Evolutionary conservation across 2,329 filamentous ascomycete genomes (phyloP).

Genomic region (Cadophora malorum): DNA sequence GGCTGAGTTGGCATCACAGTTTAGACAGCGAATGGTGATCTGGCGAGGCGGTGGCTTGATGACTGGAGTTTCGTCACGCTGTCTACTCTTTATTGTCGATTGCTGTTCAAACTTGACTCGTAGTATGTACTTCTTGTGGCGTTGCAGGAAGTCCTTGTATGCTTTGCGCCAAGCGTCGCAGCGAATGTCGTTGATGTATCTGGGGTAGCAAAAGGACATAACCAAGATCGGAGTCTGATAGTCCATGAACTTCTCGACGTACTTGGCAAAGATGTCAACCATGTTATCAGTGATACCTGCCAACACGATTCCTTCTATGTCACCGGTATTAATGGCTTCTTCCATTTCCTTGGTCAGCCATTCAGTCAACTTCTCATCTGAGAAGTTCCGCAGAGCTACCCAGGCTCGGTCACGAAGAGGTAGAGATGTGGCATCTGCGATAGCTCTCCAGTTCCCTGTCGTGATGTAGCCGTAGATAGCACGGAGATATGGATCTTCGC

Average conservation of each 20-base stretch:
- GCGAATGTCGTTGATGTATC: constrained; percentile 78
- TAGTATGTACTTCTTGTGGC: constrained; percentile 75
- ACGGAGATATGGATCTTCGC: constrained; percentile 79
- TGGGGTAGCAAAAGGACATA: constrained; percentile 74
- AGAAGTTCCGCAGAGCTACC: constrained; percentile 72
- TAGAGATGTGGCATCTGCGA: constrained; percentile 75
- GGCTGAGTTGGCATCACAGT: constrained; percentile 70
- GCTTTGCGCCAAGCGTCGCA: constrained; percentile 75
- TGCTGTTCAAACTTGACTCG: constrained; percentile 81
- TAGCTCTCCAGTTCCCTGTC: constrained; percentile 76
- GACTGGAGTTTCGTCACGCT: constrained; percentile 66
- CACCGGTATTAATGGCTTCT: constrained; percentile 67
- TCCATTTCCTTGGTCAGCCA: constrained; percentile 73
- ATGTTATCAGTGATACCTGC: constrained; percentile 76
- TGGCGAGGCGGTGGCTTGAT: constrained; percentile 71
- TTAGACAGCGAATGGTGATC: constrained; percentile 77
- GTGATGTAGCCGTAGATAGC: constrained; percentile 81
- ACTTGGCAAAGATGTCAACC: constrained; percentile 77
- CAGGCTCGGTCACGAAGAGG: constrained; percentile 77
- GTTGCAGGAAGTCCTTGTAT: constrained; percentile 75
- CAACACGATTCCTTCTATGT: constrained; percentile 79
- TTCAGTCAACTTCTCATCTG: constrained; percentile 64
- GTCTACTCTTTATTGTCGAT: constrained; percentile 70
- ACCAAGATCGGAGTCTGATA: constrained; percentile 80
- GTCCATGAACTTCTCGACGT: constrained; percentile 77